These are phyloP conservation scores for Auriscalpium vulgare DNA, from an alignment of 768 basidiomycete species.

Conservation along the genomic window DNA sequence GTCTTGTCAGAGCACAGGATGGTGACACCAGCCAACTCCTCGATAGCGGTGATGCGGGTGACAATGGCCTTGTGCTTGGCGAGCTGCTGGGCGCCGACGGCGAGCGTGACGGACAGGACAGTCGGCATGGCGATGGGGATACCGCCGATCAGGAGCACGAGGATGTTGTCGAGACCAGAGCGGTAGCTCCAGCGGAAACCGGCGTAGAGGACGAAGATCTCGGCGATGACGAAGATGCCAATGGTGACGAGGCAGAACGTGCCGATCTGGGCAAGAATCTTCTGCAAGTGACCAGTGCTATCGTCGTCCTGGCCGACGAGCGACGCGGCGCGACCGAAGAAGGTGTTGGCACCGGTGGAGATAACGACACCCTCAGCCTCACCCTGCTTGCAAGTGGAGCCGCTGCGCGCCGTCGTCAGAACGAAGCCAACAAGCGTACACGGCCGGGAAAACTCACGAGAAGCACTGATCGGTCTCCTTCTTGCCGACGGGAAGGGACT, in stretches of 20 bases:
- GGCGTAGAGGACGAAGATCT: conserved; percentile 91
- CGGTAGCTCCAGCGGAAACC: conserved; percentile 89
- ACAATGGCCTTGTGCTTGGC: conserved; percentile 99
- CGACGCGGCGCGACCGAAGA: conserved; percentile 98
- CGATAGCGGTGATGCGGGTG: conserved; percentile 98
- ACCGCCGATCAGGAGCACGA: conserved; percentile 98
- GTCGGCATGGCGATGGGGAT: conserved; percentile 99
- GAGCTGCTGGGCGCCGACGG: conserved; percentile 97
- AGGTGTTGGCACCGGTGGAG: conserved; percentile 95
- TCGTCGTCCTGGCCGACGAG: conserved; percentile 98
- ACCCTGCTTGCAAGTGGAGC: conserved; percentile 98
- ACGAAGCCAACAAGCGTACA: conserved; percentile 7
- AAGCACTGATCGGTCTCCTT: conserved; percentile 95
- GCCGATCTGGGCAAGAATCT: conserved; percentile 96
- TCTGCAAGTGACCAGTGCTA: conserved; percentile 96
- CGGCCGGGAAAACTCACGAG: conserved; percentile 55
- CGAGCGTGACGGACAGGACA: conserved; percentile 94
- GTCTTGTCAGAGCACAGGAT: conserved; percentile 99
- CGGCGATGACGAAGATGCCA: conserved; percentile 90
- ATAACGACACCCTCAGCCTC: conserved; percentile 99
- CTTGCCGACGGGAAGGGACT: conserved; percentile 90
- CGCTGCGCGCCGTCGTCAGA: conserved; percentile 35
- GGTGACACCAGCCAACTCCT: conserved; percentile 96
- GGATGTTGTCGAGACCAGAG: conserved; percentile 92
- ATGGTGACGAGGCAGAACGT: conserved; percentile 96